A percentile compares a stretch with the other conserved stretches of the same genome.
Evolutionary conservation across 495 filamentous ascomycete species (phyloP).

Genomic region (Penicillium subrubescens): DNA sequence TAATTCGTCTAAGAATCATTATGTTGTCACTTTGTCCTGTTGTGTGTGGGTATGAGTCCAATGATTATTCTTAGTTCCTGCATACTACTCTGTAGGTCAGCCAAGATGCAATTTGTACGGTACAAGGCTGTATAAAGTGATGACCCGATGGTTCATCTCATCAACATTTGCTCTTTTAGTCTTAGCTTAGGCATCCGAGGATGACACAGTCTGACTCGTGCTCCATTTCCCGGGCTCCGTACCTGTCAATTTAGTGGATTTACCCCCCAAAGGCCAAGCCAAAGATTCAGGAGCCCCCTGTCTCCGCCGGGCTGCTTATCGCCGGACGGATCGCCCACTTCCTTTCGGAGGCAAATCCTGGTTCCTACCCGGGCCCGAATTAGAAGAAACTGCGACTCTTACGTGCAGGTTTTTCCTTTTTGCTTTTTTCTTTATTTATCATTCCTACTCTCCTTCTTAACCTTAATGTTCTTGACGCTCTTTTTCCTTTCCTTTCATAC

Average conservation of each 20-base stretch:
- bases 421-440: slow-evolving; percentile 3
- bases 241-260: neutral
- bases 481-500: slow-evolving; percentile 2
- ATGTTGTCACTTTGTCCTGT: neutral
- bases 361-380: slow-evolving; percentile 13
- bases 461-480: slow-evolving; percentile 5
- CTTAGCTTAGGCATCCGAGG: neutral
- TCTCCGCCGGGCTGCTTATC: slow-evolving; percentile 16
- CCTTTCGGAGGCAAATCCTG: slow-evolving; percentile 16
- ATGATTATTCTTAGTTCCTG: too few relatives aligned
- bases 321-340: slow-evolving; percentile 13
- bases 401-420: neutral
- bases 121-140: neutral
- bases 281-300: neutral
- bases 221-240: neutral
- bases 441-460: slow-evolving; percentile 6
- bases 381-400: neutral
- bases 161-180: neutral
- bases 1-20: neutral
- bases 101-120: neutral
- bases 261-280: neutral
- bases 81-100: neutral
- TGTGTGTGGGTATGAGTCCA: neutral
- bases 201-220: neutral
- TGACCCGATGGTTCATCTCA: neutral